These are phyloP conservation scores for Leishmania arabica DNA, from an alignment of 208 protist genomes.

Conservation along the genomic window DNA sequence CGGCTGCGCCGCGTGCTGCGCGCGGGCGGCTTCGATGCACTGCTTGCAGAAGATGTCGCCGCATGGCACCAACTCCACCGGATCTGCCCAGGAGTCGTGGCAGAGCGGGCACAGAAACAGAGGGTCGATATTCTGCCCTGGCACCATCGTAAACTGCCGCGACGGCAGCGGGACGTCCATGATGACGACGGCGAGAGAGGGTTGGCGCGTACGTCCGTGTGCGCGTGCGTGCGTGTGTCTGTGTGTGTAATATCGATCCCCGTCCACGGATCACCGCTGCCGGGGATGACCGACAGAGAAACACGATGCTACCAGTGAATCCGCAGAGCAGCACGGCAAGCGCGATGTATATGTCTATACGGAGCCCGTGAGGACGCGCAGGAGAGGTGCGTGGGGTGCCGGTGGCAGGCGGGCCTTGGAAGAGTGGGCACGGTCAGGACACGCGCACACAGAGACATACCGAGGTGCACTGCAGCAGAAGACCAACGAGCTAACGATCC, in stretches of 20 bases:
- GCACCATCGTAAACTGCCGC: constrained; percentile 32
- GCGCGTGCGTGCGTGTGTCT: not conserved
- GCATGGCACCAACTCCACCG: constrained; percentile 44
- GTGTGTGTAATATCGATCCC: not conserved
- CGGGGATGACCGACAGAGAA: not conserved
- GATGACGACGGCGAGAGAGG: not conserved
- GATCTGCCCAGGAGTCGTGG: constrained; percentile 73
- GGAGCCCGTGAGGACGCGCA: too few species aligned
- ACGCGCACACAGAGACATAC: not conserved
- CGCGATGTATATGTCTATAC: not conserved
- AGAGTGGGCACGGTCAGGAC: too few species aligned
- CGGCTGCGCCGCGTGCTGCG: constrained; percentile 25
- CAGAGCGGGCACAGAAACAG: constrained; percentile 65
- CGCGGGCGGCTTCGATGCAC: constrained; percentile 39
- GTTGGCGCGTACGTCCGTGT: not conserved
- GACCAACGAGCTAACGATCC: too few species aligned
- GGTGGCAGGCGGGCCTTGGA: too few species aligned
- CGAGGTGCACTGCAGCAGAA: not conserved
- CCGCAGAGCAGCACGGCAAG: not conserved
- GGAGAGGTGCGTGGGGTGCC: too few species aligned
- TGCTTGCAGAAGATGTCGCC: constrained; percentile 62
- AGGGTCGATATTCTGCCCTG: constrained; percentile 37
- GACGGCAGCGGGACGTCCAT: not conserved
- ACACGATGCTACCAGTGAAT: not conserved
- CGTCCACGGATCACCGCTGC: not conserved